phyloP scores from a whole-genome alignment of 768 basidiomycete species.

The Auriscalpium orientale region DNA sequence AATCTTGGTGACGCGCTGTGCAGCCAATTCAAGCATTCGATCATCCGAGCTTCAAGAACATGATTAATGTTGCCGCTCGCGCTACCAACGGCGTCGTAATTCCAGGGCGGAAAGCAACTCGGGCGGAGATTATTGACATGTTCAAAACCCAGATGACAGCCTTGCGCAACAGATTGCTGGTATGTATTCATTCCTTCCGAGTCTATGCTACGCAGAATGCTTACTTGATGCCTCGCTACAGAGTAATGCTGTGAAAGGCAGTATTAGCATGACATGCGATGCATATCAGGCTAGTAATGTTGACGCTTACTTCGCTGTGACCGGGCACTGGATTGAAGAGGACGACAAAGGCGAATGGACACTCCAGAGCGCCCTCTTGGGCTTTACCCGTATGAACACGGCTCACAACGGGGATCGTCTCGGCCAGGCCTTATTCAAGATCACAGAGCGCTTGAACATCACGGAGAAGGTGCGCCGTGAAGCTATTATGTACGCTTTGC shows the following conservation, averaged over 20 bases:
- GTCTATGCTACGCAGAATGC: too few relatives aligned
- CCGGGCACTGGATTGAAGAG: constrained; percentile 34
- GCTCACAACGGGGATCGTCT: constrained; percentile 29
- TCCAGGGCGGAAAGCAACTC: constrained; percentile 22
- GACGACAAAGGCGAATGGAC: constrained; percentile 18
- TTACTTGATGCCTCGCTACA: not conserved
- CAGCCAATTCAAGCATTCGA: constrained; percentile 27
- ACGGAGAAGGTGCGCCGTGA: constrained; percentile 21
- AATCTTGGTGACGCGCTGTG: not conserved
- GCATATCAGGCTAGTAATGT: constrained; percentile 33
- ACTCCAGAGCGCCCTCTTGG: constrained; percentile 24
- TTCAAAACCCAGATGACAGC: constrained; percentile 18
- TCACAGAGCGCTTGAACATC: constrained; percentile 22
- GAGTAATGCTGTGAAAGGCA: constrained; percentile 17
- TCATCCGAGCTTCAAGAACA: constrained; percentile 25
- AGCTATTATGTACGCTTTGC: not conserved
- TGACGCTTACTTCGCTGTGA: constrained; percentile 34
- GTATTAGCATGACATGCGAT: constrained; percentile 29
- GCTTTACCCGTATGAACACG: constrained; percentile 28
- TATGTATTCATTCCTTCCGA: constrained; percentile 1
- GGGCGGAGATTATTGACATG: constrained; percentile 21
- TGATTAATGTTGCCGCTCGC: constrained; percentile 30
- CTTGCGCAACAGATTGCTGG: constrained; percentile 14
- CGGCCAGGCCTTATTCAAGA: constrained; percentile 31
- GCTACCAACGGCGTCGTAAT: constrained; percentile 32